Conservation (phyloP, 2,329 filamentous ascomycete genomes). For the Exophiala lecanii-corni region DNA sequence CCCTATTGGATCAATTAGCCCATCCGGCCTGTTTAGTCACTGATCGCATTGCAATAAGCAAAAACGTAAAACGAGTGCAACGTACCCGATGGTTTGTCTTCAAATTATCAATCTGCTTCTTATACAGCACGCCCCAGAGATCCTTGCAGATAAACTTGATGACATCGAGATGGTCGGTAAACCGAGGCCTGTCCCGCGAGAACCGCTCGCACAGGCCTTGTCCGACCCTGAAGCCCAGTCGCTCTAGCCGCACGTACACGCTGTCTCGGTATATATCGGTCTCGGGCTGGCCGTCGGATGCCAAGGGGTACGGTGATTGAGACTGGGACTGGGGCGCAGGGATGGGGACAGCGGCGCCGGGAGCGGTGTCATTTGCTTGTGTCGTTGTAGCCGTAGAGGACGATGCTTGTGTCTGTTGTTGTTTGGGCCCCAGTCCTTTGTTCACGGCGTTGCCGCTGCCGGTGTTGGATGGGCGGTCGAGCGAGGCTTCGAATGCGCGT, state of each 20-base stretch:
- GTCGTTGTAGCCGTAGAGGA: conserved; percentile 5
- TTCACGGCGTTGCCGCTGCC: not conserved
- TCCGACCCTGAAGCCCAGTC: conserved; percentile 83
- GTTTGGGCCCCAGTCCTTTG: not conserved
- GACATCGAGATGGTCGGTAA: conserved; percentile 86
- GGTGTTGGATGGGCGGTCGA: conserved; percentile 17
- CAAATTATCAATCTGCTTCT: conserved; percentile 96
- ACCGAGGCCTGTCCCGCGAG: conserved; percentile 67
- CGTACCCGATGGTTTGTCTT: conserved; percentile 91
- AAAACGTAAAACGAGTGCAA: not conserved
- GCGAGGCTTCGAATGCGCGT: conserved; percentile 36
- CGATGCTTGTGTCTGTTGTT: not conserved
- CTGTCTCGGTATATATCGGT: conserved; percentile 78
- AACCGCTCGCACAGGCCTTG: conserved; percentile 83
- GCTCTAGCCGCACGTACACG: conserved; percentile 78
- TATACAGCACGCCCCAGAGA: conserved; percentile 88
- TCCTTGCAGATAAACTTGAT: conserved; percentile 99
- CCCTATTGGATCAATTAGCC: conserved; percentile 51
- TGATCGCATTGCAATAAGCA: no score
- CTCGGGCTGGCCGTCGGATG: conserved; percentile 29
- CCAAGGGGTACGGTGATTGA: conserved; percentile 5
- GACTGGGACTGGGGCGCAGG: not conserved
- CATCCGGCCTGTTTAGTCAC: conserved; percentile 2
- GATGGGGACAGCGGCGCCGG: not conserved
- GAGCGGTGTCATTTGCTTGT: not conserved